phyloP scores from a whole-genome alignment of 805 yeast genomes.

The Yarrowia osloensis region DNA sequence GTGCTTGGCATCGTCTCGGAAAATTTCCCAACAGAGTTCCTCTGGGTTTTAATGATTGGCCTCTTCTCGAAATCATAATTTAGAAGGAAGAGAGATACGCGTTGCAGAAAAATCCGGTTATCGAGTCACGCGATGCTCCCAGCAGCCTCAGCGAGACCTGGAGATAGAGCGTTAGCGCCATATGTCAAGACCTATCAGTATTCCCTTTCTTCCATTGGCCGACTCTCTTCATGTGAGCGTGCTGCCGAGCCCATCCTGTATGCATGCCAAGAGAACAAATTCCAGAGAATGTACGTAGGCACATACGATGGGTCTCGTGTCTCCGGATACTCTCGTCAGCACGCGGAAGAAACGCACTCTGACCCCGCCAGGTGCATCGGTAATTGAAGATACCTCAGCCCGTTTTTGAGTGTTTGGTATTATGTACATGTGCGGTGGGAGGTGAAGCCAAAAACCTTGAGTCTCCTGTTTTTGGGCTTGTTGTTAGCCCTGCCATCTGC shows the following conservation, averaged over 20 bases:
- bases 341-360: not conserved
- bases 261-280: not conserved
- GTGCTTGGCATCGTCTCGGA: conserved; percentile 20
- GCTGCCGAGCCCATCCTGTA: conserved; percentile 10
- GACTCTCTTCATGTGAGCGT: not conserved
- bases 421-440: not conserved
- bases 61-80: not conserved
- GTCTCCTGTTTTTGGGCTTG: conserved; percentile 13
- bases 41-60: conserved; percentile 16
- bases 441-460: conserved; percentile 2
- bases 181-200: not conserved
- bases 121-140: not conserved
- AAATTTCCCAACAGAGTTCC: conserved; percentile 19
- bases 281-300: not conserved
- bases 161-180: not conserved
- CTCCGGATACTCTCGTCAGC: not conserved
- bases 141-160: not conserved
- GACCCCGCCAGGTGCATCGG: conserved; percentile 26
- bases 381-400: not conserved
- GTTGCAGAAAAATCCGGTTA: not conserved
- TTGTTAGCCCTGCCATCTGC: conserved; percentile 19
- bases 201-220: not conserved
- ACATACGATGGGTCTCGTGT: not conserved
- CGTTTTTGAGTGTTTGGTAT: not conserved
- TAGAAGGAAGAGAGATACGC: not conserved